Conservation (phyloP, 2,329 filamentous ascomycete species). For the Aspergillus sp. region DNA sequence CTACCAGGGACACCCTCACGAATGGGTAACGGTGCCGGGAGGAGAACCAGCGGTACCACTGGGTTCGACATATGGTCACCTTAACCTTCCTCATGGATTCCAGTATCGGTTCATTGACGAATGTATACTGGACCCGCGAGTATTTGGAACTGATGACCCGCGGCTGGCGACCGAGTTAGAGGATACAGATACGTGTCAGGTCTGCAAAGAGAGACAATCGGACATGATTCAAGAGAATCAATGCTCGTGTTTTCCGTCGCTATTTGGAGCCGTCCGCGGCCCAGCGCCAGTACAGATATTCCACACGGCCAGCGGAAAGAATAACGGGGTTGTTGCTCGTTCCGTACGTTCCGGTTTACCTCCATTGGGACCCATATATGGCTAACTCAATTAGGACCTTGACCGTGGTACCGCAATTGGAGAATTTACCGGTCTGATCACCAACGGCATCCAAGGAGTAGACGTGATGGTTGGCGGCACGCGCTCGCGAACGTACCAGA, state of each 20-base stretch:
- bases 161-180: slow-evolving; percentile 31
- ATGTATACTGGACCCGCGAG: slow-evolving; percentile 41
- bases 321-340: slow-evolving; percentile 43
- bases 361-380: not conserved
- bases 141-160: slow-evolving; percentile 45
- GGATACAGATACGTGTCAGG: slow-evolving; percentile 34
- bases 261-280: slow-evolving; percentile 42
- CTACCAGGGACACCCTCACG: slow-evolving; percentile 18
- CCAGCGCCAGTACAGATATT: slow-evolving; percentile 46
- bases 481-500: slow-evolving; percentile 41
- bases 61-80: slow-evolving; percentile 13
- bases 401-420: slow-evolving; percentile 47
- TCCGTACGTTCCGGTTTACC: not conserved
- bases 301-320: slow-evolving; percentile 45
- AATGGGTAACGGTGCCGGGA: slow-evolving; percentile 15
- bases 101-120: slow-evolving; percentile 32
- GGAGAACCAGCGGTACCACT: slow-evolving; percentile 8
- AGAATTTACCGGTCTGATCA: slow-evolving; percentile 50
- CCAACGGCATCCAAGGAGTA: slow-evolving; percentile 43
- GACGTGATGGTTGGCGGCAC: slow-evolving; percentile 49
- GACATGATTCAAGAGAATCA: slow-evolving; percentile 42
- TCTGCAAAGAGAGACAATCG: slow-evolving; percentile 44
- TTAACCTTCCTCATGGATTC: slow-evolving; percentile 13
- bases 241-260: slow-evolving; percentile 47
- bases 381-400: slow-evolving; percentile 35